These are phyloP conservation scores for Aspergillus vadensis DNA, from an alignment of 2,329 filamentous ascomycete genomes.

Conservation along the genomic window DNA sequence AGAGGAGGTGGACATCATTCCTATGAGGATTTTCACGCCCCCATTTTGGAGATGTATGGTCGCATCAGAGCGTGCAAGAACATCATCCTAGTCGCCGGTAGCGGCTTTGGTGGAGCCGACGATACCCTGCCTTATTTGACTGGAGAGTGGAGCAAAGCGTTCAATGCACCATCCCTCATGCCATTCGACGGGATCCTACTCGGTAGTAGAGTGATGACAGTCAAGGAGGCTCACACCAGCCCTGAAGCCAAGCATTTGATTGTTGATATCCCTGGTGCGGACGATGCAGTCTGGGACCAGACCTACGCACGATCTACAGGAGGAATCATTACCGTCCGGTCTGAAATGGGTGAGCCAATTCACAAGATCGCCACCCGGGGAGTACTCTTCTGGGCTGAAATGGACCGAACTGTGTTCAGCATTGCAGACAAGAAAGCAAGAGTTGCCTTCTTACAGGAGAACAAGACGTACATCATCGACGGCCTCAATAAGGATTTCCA, in stretches of 20 bases:
- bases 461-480: background rate
- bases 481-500: conserved; percentile 3
- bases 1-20: background rate
- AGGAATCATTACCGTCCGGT: background rate
- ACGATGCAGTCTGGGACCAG: background rate
- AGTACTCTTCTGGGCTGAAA: conserved; percentile 5
- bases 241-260: background rate
- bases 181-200: conserved; percentile 1
- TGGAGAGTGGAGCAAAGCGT: background rate
- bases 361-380: background rate
- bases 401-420: conserved; percentile 7
- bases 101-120: background rate
- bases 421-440: conserved; percentile 1
- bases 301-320: background rate
- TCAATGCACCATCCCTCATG: background rate
- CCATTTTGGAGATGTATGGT: background rate
- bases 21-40: background rate
- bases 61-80: background rate
- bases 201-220: background rate
- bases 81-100: background rate
- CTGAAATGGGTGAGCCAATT: conserved; percentile 4
- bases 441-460: background rate
- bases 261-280: background rate
- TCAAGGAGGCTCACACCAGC: conserved; percentile 2
- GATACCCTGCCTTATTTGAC: conserved; percentile 2